Conservation (phyloP, 2,329 filamentous ascomycete species). For the Ascochyta rabiei region DNA sequence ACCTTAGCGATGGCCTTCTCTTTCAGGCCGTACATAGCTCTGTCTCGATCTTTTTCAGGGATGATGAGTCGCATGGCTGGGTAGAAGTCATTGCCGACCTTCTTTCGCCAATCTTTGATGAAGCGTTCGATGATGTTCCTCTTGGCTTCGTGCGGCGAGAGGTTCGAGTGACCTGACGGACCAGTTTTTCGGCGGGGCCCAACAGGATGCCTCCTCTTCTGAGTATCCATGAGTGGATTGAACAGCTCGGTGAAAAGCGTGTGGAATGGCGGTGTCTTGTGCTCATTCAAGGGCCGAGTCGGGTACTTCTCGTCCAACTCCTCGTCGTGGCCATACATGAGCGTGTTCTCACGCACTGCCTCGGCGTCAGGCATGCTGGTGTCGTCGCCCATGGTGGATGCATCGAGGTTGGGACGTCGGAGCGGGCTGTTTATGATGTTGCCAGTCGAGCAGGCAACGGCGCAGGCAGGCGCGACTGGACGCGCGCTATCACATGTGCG, state of each 20-base stretch:
- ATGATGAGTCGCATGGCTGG: slow-evolving; percentile 90
- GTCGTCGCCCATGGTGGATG: slow-evolving; percentile 37
- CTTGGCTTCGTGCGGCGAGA: slow-evolving; percentile 77
- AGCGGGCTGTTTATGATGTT: slow-evolving; percentile 6
- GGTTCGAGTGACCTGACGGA: slow-evolving; percentile 62
- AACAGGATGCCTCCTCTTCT: slow-evolving; percentile 68
- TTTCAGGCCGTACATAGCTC: slow-evolving; percentile 92
- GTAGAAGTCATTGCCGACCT: slow-evolving; percentile 92
- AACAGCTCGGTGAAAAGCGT: slow-evolving; percentile 80
- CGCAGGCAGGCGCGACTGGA: slow-evolving; percentile 16
- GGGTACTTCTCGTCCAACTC: slow-evolving; percentile 66
- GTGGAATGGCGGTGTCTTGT: slow-evolving; percentile 80
- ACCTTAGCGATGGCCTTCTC: slow-evolving; percentile 89
- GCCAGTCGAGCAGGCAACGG: slow-evolving; percentile 15
- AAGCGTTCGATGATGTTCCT: slow-evolving; percentile 84
- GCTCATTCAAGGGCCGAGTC: slow-evolving; percentile 79
- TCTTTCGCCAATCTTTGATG: slow-evolving; percentile 82
- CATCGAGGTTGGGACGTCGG: slow-evolving; percentile 16
- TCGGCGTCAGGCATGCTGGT: slow-evolving; percentile 50
- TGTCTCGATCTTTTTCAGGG: slow-evolving; percentile 89
- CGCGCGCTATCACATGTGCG: slow-evolving; percentile 25
- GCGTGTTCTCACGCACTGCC: slow-evolving; percentile 54
- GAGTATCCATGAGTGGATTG: slow-evolving; percentile 78
- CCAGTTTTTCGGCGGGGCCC: slow-evolving; percentile 64
- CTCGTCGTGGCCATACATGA: slow-evolving; percentile 56